A percentile compares a stretch with the other conserved stretches of the same genome.
phyloP scores from a whole-genome alignment of 2,329 filamentous ascomycete species.

The Cladorrhinum sp. region DNA sequence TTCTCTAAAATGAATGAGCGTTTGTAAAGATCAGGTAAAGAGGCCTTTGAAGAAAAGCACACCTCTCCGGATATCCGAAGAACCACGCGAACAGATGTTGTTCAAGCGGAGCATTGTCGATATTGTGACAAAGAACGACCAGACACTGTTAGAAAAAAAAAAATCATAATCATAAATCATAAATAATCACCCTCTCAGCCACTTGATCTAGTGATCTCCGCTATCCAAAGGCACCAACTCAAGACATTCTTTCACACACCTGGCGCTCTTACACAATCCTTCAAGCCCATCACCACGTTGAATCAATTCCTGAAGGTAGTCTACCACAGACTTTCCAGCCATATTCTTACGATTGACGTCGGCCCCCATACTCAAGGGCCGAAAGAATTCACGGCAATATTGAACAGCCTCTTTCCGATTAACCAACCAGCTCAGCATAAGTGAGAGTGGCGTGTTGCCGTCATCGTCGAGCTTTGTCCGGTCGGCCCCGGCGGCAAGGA shows the following conservation, averaged over 20 bases:
- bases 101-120: too few relatives aligned
- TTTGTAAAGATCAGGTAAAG: too few relatives aligned
- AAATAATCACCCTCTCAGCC: not conserved
- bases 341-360: slow-evolving; percentile 2
- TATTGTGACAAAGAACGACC: too few relatives aligned
- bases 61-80: too few relatives aligned
- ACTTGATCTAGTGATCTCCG: not conserved
- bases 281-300: not conserved
- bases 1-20: too few relatives aligned
- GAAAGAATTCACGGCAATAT: not conserved
- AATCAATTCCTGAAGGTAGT: not conserved
- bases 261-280: not conserved
- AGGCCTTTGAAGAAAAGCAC: too few relatives aligned
- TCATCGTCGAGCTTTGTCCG: not conserved
- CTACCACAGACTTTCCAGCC: not conserved
- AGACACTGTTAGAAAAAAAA: too few relatives aligned
- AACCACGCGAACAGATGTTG: too few relatives aligned
- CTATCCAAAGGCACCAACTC: not conserved
- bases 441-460: not conserved
- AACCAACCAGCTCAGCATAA: not conserved
- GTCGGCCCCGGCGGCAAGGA: slow-evolving; percentile 11
- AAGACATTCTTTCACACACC: not conserved
- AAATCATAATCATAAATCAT: too few relatives aligned
- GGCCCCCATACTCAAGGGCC: slow-evolving; percentile 7
- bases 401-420: not conserved